Conservation (phyloP, 805 yeast species). For the Metschnikowia lunata region DNA sequence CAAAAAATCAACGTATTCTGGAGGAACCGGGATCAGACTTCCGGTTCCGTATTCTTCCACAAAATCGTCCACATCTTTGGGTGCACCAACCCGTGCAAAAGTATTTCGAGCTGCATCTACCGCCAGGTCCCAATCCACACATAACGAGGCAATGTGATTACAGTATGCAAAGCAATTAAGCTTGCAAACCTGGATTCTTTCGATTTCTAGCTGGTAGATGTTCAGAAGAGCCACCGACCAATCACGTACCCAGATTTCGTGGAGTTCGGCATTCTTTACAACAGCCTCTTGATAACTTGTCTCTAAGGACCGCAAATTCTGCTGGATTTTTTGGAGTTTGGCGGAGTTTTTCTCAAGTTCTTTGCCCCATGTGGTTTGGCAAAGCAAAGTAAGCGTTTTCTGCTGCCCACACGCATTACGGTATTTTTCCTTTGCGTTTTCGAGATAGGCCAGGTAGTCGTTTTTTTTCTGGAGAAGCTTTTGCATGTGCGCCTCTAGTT, state of each 20-base stretch:
- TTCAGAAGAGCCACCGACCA: slow-evolving; percentile 64
- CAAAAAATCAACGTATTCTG: slow-evolving; percentile 59
- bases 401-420: slow-evolving; percentile 55
- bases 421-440: slow-evolving; percentile 44
- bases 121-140: slow-evolving; percentile 74
- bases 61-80: slow-evolving; percentile 53
- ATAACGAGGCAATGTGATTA: slow-evolving; percentile 66
- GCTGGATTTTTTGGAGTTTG: slow-evolving; percentile 49
- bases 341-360: slow-evolving; percentile 60
- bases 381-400: slow-evolving; percentile 56
- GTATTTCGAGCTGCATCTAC: slow-evolving; percentile 66
- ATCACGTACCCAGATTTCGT: slow-evolving; percentile 63
- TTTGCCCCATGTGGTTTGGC: slow-evolving; percentile 66
- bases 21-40: slow-evolving; percentile 51
- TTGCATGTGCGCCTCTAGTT: slow-evolving; percentile 53
- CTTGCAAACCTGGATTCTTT: slow-evolving; percentile 64
- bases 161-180: slow-evolving; percentile 75
- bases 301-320: slow-evolving; percentile 38
- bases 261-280: slow-evolving; percentile 48
- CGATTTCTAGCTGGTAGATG: slow-evolving; percentile 66
- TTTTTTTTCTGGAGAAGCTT: slow-evolving; percentile 49
- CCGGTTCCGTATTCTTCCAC: slow-evolving; percentile 62
- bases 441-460: slow-evolving; percentile 33
- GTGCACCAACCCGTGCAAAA: slow-evolving; percentile 65
- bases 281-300: slow-evolving; percentile 57